Conservation (phyloP, 768 basidiomycete genomes). For the Kwoniella dendrophila region DNA sequence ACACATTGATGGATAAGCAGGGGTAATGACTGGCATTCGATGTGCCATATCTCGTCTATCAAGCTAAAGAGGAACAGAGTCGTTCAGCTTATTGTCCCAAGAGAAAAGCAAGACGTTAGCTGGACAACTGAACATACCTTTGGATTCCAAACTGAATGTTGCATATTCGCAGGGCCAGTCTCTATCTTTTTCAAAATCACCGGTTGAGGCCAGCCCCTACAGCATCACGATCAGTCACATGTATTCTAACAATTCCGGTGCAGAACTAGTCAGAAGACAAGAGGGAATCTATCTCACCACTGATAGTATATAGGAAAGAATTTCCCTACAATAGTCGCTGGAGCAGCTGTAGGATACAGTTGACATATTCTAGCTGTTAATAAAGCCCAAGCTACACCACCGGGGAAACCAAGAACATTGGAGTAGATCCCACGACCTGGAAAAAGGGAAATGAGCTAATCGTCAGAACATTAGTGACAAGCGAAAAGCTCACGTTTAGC, state of each 20-base stretch:
- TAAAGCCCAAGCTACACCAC: constrained; percentile 98
- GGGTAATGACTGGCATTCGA: constrained; percentile 99
- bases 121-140: constrained; percentile 62
- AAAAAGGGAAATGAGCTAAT: neutral
- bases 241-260: neutral
- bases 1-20: constrained; percentile 98
- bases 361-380: constrained; percentile 99
- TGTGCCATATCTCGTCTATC: constrained; percentile 63
- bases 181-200: constrained; percentile 97
- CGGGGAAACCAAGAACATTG: constrained; percentile 95
- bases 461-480: neutral
- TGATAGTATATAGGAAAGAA: constrained; percentile 99
- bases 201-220: constrained; percentile 96
- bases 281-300: constrained; percentile 65
- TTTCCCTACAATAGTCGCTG: constrained; percentile 92
- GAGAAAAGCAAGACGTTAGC: neutral
- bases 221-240: constrained; percentile 15
- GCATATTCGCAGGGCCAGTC: constrained; percentile 85
- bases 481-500: constrained; percentile 73
- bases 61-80: too few relatives aligned
- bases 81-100: neutral
- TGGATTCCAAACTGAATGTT: constrained; percentile 87
- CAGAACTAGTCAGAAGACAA: neutral
- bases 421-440: constrained; percentile 94
- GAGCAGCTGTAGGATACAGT: constrained; percentile 89